These are phyloP conservation scores for Buddleja alternifolia DNA, from an alignment of 257 asterid genomes.

Conservation along the genomic window DNA sequence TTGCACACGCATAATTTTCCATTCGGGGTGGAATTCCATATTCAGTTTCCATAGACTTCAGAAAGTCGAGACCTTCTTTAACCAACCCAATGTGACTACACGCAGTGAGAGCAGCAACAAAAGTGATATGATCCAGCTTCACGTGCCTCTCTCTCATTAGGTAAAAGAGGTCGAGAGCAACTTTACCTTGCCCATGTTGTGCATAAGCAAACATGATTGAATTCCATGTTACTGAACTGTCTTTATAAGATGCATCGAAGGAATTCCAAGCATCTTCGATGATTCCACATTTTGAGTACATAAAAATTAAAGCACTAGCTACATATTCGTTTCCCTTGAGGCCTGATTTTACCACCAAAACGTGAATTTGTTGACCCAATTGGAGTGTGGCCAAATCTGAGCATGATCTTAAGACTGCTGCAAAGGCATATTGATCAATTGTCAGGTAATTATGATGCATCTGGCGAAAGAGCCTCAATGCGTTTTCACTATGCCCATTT, in stretches of 20 bases:
- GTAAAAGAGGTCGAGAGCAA: conserved; percentile 65
- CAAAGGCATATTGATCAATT: conserved; percentile 72
- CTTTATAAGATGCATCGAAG: conserved; percentile 60
- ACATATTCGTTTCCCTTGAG: conserved; percentile 63
- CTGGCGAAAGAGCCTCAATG: conserved; percentile 53
- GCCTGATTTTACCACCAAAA: conserved; percentile 58
- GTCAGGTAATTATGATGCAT: conserved; percentile 53
- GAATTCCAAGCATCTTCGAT: conserved; percentile 69
- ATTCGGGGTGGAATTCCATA: conserved; percentile 63
- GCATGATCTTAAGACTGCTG: conserved; percentile 76
- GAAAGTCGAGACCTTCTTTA: conserved; percentile 61
- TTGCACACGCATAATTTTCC: conserved; percentile 90
- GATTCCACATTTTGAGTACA: conserved; percentile 88
- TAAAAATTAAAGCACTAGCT: conserved; percentile 69
- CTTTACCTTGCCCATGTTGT: conserved; percentile 82
- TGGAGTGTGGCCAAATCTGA: conserved; percentile 83
- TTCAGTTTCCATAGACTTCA: conserved; percentile 60
- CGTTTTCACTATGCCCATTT: conserved; percentile 65
- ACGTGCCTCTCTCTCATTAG: conserved; percentile 53
- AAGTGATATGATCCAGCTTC: conserved; percentile 77
- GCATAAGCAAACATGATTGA: conserved; percentile 81
- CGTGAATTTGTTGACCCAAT: conserved; percentile 75
- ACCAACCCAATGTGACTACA: conserved; percentile 91
- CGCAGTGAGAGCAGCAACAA: conserved; percentile 84
- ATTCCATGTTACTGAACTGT: conserved; percentile 81